These are phyloP conservation scores for Aspergillus japonicus DNA, from an alignment of 2,329 filamentous ascomycete genomes.

Conservation along the genomic window DNA sequence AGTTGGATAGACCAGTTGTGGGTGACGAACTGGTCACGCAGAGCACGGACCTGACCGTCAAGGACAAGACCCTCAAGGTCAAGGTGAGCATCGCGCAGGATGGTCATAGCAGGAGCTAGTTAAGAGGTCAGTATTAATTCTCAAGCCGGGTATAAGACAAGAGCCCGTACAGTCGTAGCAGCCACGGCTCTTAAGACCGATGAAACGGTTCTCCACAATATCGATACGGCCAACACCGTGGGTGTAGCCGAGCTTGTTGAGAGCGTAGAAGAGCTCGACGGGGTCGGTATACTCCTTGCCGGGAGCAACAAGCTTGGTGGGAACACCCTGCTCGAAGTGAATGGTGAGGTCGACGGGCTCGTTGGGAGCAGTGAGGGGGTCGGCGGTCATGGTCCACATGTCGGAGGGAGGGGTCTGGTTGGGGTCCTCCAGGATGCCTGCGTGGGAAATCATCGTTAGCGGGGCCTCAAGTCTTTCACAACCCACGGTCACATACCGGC, in stretches of 20 bases:
- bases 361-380: constrained; percentile 69
- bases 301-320: constrained; percentile 62
- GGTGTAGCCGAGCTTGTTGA: constrained; percentile 68
- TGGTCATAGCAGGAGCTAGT: constrained; percentile 32
- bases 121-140: constrained; percentile 1
- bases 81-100: constrained; percentile 40
- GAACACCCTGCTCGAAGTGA: constrained; percentile 72
- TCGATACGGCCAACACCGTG: constrained; percentile 78
- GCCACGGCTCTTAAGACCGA: constrained; percentile 75
- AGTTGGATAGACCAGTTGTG: constrained; percentile 57
- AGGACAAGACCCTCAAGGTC: constrained; percentile 65
- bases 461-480: too few species aligned
- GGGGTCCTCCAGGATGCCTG: constrained; percentile 47
- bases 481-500: constrained; percentile 53
- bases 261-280: constrained; percentile 68
- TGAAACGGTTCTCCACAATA: constrained; percentile 79
- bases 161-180: constrained; percentile 64
- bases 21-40: constrained; percentile 70
- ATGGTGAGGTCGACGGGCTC: constrained; percentile 69
- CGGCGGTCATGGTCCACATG: constrained; percentile 71
- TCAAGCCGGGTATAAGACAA: not conserved
- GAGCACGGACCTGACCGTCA: constrained; percentile 65
- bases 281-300: constrained; percentile 65
- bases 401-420: constrained; percentile 66
- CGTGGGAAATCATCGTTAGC: constrained; percentile 33